phyloP scores from a whole-genome alignment of 768 basidiomycete genomes.

The Mycena crocata region DNA sequence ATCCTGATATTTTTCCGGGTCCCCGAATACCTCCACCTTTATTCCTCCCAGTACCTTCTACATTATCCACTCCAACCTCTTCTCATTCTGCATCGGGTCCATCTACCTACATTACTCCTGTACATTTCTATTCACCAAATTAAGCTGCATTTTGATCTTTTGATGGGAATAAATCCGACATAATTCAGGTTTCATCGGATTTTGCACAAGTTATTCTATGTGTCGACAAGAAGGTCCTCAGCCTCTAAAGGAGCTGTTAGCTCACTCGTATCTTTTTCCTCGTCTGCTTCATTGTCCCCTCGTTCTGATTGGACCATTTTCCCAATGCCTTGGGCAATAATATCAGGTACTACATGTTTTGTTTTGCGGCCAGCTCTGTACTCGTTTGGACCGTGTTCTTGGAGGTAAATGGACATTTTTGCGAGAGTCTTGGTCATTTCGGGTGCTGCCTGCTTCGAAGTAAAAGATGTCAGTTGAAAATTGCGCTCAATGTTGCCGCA shows the following conservation, averaged over 20 bases:
- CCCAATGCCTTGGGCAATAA: constrained; percentile 25
- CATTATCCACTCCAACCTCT: not conserved
- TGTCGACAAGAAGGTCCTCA: not conserved
- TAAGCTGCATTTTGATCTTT: no score
- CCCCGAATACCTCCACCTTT: no score
- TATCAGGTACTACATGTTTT: constrained; percentile 29
- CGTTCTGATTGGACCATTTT: constrained; percentile 19
- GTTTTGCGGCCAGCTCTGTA: constrained; percentile 24
- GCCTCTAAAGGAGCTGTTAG: constrained; percentile 17
- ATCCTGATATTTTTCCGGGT: no score
- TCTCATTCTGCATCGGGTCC: not conserved
- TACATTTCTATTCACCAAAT: not conserved
- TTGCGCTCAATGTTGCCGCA: constrained; percentile 38
- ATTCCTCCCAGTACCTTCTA: no score
- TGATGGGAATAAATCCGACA: no score
- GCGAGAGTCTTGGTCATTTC: constrained; percentile 42
- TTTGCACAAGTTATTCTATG: not conserved
- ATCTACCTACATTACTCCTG: not conserved
- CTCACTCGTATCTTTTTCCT: not conserved
- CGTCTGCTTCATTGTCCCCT: constrained; percentile 24
- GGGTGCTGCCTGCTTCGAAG: constrained; percentile 40
- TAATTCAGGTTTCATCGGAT: no score
- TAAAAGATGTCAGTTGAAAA: constrained; percentile 41
- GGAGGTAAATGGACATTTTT: constrained; percentile 29
- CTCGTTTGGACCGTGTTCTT: constrained; percentile 27